These are phyloP conservation scores for Beauveria rudraprayagi DNA, from an alignment of 2,329 filamentous ascomycete species.

Conservation along the genomic window DNA sequence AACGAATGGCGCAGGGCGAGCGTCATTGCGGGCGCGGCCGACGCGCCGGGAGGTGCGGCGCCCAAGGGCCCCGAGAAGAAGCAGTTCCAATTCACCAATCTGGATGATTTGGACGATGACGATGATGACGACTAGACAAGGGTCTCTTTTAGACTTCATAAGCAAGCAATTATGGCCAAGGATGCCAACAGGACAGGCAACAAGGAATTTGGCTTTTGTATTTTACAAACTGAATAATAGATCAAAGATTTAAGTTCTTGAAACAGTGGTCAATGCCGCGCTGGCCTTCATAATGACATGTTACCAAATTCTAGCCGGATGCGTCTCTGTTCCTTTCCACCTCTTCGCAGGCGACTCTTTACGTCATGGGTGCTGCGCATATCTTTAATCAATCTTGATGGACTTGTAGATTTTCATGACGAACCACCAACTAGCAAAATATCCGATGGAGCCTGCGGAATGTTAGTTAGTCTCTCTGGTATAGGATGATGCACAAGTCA, in stretches of 20 bases:
- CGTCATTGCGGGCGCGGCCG: slow-evolving; percentile 20
- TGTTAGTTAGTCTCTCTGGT: slow-evolving; percentile 13
- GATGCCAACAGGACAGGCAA: neutral
- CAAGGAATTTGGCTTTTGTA: slow-evolving; percentile 2
- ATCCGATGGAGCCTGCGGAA: slow-evolving; percentile 76
- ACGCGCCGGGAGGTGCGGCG: slow-evolving; percentile 17
- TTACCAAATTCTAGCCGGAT: neutral
- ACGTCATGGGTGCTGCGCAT: neutral
- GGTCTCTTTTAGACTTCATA: neutral
- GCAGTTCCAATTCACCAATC: slow-evolving; percentile 49
- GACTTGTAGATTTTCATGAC: slow-evolving; percentile 89
- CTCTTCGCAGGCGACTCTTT: neutral
- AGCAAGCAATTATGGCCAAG: slow-evolving; percentile 6
- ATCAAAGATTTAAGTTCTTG: slow-evolving; percentile 4
- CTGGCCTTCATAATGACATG: slow-evolving; percentile 5
- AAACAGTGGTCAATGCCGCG: slow-evolving; percentile 6
- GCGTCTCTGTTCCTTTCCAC: neutral
- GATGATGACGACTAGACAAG: slow-evolving; percentile 28
- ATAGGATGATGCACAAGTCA: neutral
- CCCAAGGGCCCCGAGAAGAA: slow-evolving; percentile 32
- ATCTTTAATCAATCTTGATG: slow-evolving; percentile 85
- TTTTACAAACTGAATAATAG: slow-evolving; percentile 9
- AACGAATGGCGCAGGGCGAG: slow-evolving; percentile 34
- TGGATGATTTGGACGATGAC: slow-evolving; percentile 46
- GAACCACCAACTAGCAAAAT: slow-evolving; percentile 91